A percentile compares a stretch with the other conserved stretches of the same genome.
These are phyloP conservation scores for Microglena sp. DNA, from an alignment of 139 green algal species.

Conservation along the genomic window DNA sequence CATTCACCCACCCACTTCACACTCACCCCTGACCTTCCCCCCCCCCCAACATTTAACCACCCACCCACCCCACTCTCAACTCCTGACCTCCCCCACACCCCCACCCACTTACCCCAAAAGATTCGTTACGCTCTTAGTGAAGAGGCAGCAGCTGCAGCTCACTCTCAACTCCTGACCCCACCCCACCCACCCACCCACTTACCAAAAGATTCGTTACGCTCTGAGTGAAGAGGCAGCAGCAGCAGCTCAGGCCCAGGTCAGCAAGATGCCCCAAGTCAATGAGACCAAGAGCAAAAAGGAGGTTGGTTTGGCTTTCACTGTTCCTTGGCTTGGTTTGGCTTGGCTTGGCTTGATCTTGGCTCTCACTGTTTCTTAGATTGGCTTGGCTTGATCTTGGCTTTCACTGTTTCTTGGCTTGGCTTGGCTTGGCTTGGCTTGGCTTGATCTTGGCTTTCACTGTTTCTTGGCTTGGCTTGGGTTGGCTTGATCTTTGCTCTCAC, in stretches of 20 bases:
- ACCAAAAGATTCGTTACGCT: slow-evolving; percentile 27
- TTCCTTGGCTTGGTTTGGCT: neutral
- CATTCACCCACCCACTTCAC: too few species aligned
- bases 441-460: too few species aligned
- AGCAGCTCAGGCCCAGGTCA: slow-evolving; percentile 10
- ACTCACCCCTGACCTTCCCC: too few species aligned
- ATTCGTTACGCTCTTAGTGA: slow-evolving; percentile 35
- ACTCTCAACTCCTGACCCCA: too few species aligned
- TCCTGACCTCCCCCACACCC: too few species aligned
- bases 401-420: neutral
- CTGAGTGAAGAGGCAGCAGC: slow-evolving; percentile 37
- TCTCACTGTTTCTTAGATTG: neutral
- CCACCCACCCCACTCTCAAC: too few species aligned
- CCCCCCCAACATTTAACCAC: too few species aligned
- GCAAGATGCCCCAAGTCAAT: neutral
- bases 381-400: too few species aligned
- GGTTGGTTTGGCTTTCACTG: neutral
- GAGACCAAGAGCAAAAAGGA: neutral
- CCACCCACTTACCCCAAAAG: too few species aligned
- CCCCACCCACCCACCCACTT: too few species aligned
- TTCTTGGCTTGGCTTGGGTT: too few species aligned
- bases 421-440: neutral
- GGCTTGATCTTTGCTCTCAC: too few species aligned
- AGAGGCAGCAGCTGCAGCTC: slow-evolving; percentile 30
- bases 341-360: neutral